A percentile compares a stretch with the other conserved stretches of the same genome.
Conservation (phyloP, 495 filamentous ascomycete genomes). For the Hypoxylon lienhwacheense region DNA sequence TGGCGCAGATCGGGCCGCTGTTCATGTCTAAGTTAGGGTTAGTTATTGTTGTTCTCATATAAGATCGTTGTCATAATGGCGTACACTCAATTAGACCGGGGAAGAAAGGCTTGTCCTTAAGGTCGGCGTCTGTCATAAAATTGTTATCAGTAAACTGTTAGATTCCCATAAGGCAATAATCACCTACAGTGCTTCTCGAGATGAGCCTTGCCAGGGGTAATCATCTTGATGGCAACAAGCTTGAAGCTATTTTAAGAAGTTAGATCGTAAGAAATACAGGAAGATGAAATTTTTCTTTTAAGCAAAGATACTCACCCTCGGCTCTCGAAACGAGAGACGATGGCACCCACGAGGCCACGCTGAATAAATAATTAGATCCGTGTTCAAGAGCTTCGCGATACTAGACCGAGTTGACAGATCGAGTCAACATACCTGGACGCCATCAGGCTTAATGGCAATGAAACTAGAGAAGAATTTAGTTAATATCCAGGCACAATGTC, state of each 20-base stretch:
- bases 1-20: constrained; percentile 93
- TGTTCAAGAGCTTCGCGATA: constrained; percentile 9
- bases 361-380: constrained; percentile 42
- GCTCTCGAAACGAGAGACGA: constrained; percentile 95
- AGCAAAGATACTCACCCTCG: constrained; percentile 81
- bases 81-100: constrained; percentile 83
- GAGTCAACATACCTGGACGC: constrained; percentile 79
- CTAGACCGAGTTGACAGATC: no score
- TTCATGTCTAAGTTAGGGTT: constrained; percentile 74
- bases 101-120: constrained; percentile 95
- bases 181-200: constrained; percentile 89
- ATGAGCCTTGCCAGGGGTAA: constrained; percentile 82
- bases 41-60: constrained; percentile 32
- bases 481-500: no score
- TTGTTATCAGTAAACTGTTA: constrained; percentile 35
- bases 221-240: constrained; percentile 95
- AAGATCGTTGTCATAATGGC: constrained; percentile 8
- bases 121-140: constrained; percentile 67
- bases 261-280: constrained; percentile 3
- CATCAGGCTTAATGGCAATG: constrained; percentile 99
- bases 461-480: constrained; percentile 66
- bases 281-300: neutral
- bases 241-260: constrained; percentile 71
- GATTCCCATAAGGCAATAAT: neutral
- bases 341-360: constrained; percentile 95